A percentile compares a stretch with the other conserved stretches of the same genome.
Conservation (phyloP, 768 basidiomycete genomes). For the Mycena venus region DNA sequence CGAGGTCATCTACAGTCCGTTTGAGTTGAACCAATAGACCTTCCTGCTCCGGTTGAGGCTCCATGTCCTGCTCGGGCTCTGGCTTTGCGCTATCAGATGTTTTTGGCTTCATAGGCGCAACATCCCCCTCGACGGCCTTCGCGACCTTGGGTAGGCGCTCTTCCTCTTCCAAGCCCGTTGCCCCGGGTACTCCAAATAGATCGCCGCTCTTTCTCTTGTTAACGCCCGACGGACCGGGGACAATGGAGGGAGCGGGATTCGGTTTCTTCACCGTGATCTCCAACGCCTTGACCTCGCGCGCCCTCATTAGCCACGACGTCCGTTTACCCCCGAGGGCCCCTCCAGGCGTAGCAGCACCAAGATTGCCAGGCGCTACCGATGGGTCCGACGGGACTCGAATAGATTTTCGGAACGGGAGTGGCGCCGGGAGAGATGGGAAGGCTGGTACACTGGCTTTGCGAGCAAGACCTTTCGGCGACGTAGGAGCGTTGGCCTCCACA, state of each 20-base stretch:
- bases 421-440: slow-evolving; percentile 77
- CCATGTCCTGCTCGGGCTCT: neutral
- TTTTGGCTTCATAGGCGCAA: slow-evolving; percentile 36
- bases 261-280: slow-evolving; percentile 64
- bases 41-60: slow-evolving; percentile 44
- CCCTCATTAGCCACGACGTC: slow-evolving; percentile 86
- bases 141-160: slow-evolving; percentile 63
- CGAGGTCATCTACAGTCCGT: slow-evolving; percentile 78
- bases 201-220: slow-evolving; percentile 80
- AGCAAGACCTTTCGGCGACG: slow-evolving; percentile 36
- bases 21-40: slow-evolving; percentile 78
- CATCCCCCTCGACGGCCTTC: slow-evolving; percentile 58
- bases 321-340: slow-evolving; percentile 67
- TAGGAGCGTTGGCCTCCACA: neutral
- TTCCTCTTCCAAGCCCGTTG: slow-evolving; percentile 48
- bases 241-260: slow-evolving; percentile 31
- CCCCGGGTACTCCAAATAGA: slow-evolving; percentile 44
- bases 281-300: slow-evolving; percentile 77
- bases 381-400: slow-evolving; percentile 65
- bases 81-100: neutral
- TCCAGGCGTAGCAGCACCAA: slow-evolving; percentile 58
- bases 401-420: slow-evolving; percentile 79
- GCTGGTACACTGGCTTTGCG: slow-evolving; percentile 58
- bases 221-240: slow-evolving; percentile 37
- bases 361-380: slow-evolving; percentile 43